These are phyloP conservation scores for Furcasterigmium furcatum DNA, from an alignment of 2,329 filamentous ascomycete species.

Conservation along the genomic window DNA sequence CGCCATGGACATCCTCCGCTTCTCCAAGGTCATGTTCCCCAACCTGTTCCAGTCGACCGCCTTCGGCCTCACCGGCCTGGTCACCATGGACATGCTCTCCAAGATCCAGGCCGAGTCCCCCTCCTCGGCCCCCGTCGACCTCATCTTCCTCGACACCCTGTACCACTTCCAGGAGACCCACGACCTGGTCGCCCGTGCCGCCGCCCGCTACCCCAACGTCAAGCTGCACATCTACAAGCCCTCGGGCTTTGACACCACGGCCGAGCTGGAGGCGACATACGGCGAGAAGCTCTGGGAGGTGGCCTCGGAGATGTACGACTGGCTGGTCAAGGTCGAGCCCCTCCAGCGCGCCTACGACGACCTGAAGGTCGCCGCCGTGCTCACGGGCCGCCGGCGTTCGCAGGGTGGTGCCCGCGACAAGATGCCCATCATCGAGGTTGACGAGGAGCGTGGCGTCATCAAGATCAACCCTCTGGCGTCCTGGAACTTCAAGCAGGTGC, in stretches of 20 bases:
- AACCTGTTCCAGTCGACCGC: constrained; percentile 85
- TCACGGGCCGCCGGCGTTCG: constrained; percentile 87
- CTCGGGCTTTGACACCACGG: constrained; percentile 65
- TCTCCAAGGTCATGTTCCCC: constrained; percentile 88
- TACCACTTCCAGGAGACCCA: constrained; percentile 81
- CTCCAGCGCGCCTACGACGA: constrained; percentile 87
- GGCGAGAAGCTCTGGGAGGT: constrained; percentile 82
- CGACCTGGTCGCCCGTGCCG: constrained; percentile 70
- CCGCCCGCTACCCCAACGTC: constrained; percentile 71
- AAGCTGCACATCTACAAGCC: constrained; percentile 90
- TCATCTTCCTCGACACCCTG: constrained; percentile 81
- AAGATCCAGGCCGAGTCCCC: constrained; percentile 65
- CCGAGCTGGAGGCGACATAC: constrained; percentile 79
- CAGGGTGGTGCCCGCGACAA: constrained; percentile 91
- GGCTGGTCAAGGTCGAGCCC: constrained; percentile 95
- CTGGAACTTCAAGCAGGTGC: constrained; percentile 89
- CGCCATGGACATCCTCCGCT: constrained; percentile 86
- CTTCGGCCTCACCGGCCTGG: constrained; percentile 77
- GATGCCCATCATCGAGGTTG: constrained; percentile 88
- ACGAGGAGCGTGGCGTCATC: constrained; percentile 81
- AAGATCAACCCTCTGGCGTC: constrained; percentile 97
- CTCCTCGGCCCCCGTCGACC: constrained; percentile 55
- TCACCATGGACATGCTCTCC: constrained; percentile 81
- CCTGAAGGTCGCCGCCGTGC: constrained; percentile 81
- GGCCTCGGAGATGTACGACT: constrained; percentile 90